Base-by-base conservation (phyloP, 2,329 filamentous ascomycete species). In the Phaeoacremonium minimum region DNA sequence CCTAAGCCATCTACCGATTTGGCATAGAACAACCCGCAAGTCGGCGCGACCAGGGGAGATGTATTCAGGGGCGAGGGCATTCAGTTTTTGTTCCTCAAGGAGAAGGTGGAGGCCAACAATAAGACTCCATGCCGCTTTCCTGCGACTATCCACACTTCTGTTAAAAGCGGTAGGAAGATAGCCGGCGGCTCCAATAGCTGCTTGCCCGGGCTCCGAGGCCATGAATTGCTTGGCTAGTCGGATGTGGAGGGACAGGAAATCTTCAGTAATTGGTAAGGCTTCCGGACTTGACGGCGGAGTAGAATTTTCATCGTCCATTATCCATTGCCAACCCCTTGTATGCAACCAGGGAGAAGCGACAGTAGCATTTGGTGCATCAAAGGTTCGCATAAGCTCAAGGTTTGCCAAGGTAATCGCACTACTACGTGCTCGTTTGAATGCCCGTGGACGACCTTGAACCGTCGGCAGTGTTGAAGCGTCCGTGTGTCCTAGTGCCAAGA, bases 1-100 rank as follows among this genome's bases (percentile, higher is more conserved):
- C 7, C 78, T 77, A 16, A 98, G 67, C 90, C 91, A 97, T 36
- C 74, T 69, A 2, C 84, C 79, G 38, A 98, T 71, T 55, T 96
- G 91, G 31, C 83, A 81, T 30, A 97, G 65, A 3, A 96, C 59
- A 13, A 85, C 80, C n/a, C 79, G 77, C 15, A 97, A 50, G 32
- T 75, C 69, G 8, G 60, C 56, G 17, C 66, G 61, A 0, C 69
- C 64, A 1, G 66, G 63, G 4, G 67, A 66, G 3, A 51, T 46
- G 28, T 64, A 62, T 34, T 72, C 68, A 0, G 68, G 61, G 0
- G 60, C 59, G 43, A 71, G 67, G 5, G 82, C 75, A 42, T 87
- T 79, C 2, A 98, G 73, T 54, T 95, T 97, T 44, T 85, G 74
- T 56, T 98, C 93, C 57, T 98, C 91, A 0, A 85, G 74, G n/a